Evolutionary conservation across 371 early-diverging fungal species (phyloP), one percentile per base, ranked within the genome.

Genomic region (Blakeslea trispora): DNA sequence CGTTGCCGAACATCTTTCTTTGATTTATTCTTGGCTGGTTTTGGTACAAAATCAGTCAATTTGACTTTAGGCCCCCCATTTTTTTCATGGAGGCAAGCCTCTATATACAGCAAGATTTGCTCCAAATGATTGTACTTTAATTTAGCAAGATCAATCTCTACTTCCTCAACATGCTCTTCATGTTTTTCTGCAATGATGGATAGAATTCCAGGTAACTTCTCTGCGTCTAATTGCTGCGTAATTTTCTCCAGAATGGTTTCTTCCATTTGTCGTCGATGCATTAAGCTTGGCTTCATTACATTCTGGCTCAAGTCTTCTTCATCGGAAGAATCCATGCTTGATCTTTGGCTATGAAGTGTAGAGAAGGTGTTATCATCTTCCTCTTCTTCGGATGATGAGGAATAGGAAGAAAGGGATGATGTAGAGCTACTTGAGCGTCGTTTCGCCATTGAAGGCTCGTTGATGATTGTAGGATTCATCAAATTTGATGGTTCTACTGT

Each of bases 191-290:
- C 46, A 11, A 67, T 57, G 15, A 67, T 61, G 14, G 59, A 51
- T n/a, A 71, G 24, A 41, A 68, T 64, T 9, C 68, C 71, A 55
- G 65, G 65, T 9, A 67, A 39, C 9, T 67, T 61, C 13, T 60
- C 55, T 21, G 61, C 39, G 34, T 71, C 64, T 15, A 71, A 24
- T 17, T 67, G 57, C 10, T 63, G 47, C 13, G 64, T 61, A n/a
- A 66, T 67, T 18, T 58, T 71, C 17, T 66, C 55, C 35, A 71
- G 31, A 18, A 71, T 49, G 13, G 58, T 24, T 23, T 66, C 62
- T 53, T 71, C 71, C 28, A 66, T 49, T 45, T 61, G 57, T 18
- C 57, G 50, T 41, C 64, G 45, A 24, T 66, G 50, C 52, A 47
- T 22, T 19, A 14, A 47, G 21, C 47, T 37, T 23, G 55, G 15